These are phyloP conservation scores for Hyaloscypha variabilis DNA, from an alignment of 495 filamentous ascomycete species.

Conservation along the genomic window DNA sequence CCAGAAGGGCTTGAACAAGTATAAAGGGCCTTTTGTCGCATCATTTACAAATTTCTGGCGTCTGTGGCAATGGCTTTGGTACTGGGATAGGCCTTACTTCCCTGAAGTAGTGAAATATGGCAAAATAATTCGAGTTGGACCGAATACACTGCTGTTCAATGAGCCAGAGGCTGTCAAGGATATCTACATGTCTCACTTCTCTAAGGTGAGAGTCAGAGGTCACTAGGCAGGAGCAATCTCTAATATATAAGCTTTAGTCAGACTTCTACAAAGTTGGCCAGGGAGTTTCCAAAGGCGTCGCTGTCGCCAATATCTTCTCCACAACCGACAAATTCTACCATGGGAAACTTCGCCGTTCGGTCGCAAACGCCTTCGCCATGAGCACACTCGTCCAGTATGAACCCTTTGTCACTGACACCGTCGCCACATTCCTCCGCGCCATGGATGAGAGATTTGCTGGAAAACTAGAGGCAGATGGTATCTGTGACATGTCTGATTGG, in stretches of 20 bases:
- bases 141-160: slow-evolving; percentile 7
- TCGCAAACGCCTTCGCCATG: neutral
- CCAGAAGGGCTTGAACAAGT: neutral
- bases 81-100: neutral
- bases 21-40: slow-evolving; percentile 3
- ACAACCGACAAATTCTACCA: slow-evolving; percentile 1
- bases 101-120: slow-evolving; percentile 3
- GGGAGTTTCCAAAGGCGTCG: neutral
- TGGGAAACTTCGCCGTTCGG: slow-evolving; percentile 4
- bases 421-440: neutral
- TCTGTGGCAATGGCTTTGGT: neutral
- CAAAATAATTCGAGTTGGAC: neutral
- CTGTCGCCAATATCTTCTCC: neutral
- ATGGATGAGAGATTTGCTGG: neutral
- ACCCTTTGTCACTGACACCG: neutral
- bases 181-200: slow-evolving; percentile 1
- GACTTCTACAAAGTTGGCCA: neutral
- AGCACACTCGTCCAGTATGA: neutral
- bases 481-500: neutral
- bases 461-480: neutral
- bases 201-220: neutral
- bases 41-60: slow-evolving; percentile 8
- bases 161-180: slow-evolving; percentile 10
- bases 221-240: no score
- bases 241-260: slow-evolving; percentile 1